Evolutionary conservation across 2,329 filamentous ascomycete genomes (phyloP), one percentile per base, ranked within the genome.

Genomic region (Amauroascus niger): DNA sequence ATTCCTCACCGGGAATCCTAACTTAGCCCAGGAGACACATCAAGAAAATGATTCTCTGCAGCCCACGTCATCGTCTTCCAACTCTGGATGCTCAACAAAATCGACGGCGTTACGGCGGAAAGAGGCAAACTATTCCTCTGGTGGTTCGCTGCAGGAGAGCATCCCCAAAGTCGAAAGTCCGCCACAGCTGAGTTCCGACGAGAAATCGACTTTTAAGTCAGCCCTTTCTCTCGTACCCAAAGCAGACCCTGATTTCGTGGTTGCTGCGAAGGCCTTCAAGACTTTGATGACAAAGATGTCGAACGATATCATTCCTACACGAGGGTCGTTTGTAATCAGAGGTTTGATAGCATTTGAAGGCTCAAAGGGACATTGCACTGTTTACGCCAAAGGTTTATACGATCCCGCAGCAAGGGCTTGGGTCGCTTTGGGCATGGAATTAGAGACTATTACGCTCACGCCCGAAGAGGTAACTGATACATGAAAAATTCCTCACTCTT

Each of bases 291-390:
- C 8, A 6, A 30, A 46, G 9, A 13, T 28, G 16, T 39, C 35
- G 11, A n/a, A 37, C 9, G 30, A 3, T 11, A 18, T 13, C 1
- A 8, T 3, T 6, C 18, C 16, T 18, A 40, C 50, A 18, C 20
- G 18, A 13, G 40, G 22, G 7, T 33, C 16, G 3, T 41, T 52
- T 37, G 3, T 26, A 37, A 14, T 52, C 1, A 13, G 28, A 11
- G 57, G 57, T 2, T 20, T 57, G 47, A 37, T 52, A 24, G 14
- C 16, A 2, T 26, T 58, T 3, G 13, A 13, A 39, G 55, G 57
- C 22, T 41, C 48, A 26, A 35, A 43, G 18, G 55, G 57, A 18
- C 11, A 28, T 3, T 57, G 51, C 40, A 54, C 46, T 37, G 32
- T 55, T 7, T 45, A 54, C 14, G 18, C 39, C 26, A 39, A 16